Percentiles rank a stretch among this genome's conserved stretches.
Evolutionary conservation across 768 basidiomycete genomes (phyloP).

Genomic region (Podaxis pistillaris): DNA sequence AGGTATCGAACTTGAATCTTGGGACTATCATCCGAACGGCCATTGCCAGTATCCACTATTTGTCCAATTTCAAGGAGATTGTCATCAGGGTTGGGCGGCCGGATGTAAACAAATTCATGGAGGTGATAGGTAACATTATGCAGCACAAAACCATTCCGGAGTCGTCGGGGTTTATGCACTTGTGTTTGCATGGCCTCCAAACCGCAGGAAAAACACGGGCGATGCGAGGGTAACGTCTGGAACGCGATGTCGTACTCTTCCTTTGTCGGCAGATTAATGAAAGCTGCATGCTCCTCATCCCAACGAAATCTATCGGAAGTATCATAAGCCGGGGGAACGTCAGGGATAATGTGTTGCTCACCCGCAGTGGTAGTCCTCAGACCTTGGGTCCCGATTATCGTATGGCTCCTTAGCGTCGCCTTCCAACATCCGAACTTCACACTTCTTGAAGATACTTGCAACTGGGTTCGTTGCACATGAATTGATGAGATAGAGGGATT

Average conservation of each 20-base stretch:
- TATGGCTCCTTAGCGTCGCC: constrained; percentile 43
- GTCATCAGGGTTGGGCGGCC: constrained; percentile 24
- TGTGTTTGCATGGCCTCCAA: constrained; percentile 27
- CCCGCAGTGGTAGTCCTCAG: constrained; percentile 59
- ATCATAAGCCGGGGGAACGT: neutral
- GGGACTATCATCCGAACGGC: constrained; percentile 17
- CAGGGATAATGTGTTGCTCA: constrained; percentile 25
- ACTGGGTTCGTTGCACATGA: constrained; percentile 57
- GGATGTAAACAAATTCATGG: constrained; percentile 62
- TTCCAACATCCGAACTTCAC: constrained; percentile 44
- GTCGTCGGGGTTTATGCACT: constrained; percentile 22
- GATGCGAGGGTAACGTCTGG: constrained; percentile 25
- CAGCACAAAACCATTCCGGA: constrained; percentile 36
- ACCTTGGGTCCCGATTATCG: constrained; percentile 37
- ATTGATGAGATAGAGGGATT: constrained; percentile 52
- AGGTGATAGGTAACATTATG: constrained; percentile 51
- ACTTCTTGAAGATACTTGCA: constrained; percentile 57
- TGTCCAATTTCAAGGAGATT: constrained; percentile 53
- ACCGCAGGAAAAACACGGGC: constrained; percentile 52
- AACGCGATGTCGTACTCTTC: constrained; percentile 28
- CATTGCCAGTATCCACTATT: constrained; percentile 36
- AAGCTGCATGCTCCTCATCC: constrained; percentile 44
- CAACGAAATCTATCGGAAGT: constrained; percentile 43
- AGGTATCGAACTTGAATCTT: constrained; percentile 39
- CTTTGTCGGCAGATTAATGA: constrained; percentile 41